Conservation (phyloP, 345 rosid species). For the Rhodamnia argentea region DNA sequence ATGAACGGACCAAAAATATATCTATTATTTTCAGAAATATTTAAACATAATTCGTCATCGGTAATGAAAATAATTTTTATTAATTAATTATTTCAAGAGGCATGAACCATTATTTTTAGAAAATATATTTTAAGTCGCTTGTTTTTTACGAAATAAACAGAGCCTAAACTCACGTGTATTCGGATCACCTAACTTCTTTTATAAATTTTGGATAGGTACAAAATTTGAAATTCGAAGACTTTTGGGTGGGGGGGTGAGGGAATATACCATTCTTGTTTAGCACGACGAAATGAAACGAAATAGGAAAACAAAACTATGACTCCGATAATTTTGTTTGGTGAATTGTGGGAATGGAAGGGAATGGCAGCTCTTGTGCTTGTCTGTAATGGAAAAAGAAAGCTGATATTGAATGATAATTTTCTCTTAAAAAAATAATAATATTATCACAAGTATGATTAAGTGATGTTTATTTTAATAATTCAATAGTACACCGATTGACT, state of each 20-base stretch:
- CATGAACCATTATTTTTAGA: too few species aligned
- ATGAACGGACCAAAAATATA: too few species aligned
- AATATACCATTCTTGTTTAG: background rate
- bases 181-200: background rate
- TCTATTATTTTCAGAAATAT: too few species aligned
- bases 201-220: background rate
- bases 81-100: too few species aligned
- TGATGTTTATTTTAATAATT: background rate
- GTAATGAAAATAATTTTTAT: too few species aligned
- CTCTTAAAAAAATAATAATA: too few species aligned
- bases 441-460: background rate
- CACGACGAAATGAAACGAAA: background rate
- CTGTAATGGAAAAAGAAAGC: background rate
- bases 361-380: background rate
- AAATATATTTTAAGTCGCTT: too few species aligned
- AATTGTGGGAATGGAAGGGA: background rate
- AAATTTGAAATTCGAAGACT: background rate
- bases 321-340: background rate
- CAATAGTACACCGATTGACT: background rate
- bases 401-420: background rate
- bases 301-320: background rate
- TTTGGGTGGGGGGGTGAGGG: background rate
- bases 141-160: too few species aligned
- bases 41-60: too few species aligned
- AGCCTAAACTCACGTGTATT: background rate